Percentiles rank a stretch among this genome's conserved stretches.
Conservation (phyloP, 805 yeast genomes). For the Teunomyces atbi region DNA sequence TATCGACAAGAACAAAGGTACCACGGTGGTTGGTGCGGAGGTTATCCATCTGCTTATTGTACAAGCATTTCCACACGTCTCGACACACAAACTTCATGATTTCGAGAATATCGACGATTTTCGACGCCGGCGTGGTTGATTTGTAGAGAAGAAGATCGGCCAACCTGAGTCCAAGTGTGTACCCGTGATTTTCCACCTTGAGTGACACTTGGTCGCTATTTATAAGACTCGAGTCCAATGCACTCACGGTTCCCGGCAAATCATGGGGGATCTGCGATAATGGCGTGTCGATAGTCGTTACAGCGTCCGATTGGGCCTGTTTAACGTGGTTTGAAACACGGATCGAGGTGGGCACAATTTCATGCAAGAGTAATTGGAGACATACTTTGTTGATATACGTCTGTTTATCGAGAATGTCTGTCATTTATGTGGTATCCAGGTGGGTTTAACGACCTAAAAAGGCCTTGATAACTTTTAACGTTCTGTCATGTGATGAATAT, state of each 20-base stretch:
- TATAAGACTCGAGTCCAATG: conserved; percentile 34
- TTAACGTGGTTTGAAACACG: conserved; percentile 43
- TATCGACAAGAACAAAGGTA: conserved; percentile 76
- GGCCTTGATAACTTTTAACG: neutral
- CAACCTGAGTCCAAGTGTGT: conserved; percentile 58
- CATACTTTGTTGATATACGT: conserved; percentile 53
- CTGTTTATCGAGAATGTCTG: conserved; percentile 20
- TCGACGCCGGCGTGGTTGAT: conserved; percentile 34
- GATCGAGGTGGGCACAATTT: conserved; percentile 70
- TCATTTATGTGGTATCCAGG: conserved; percentile 7
- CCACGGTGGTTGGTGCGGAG: conserved; percentile 89
- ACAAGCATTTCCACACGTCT: conserved; percentile 82
- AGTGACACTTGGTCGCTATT: conserved; percentile 50
- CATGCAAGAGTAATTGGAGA: conserved; percentile 67
- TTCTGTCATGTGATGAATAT: neutral
- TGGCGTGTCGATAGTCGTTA: conserved; percentile 25
- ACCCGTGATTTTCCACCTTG: conserved; percentile 71
- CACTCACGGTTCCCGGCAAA: conserved; percentile 43
- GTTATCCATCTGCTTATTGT: conserved; percentile 86
- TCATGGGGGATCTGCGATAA: conserved; percentile 31
- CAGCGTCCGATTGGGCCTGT: neutral
- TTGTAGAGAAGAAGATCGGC: conserved; percentile 48
- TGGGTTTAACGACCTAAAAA: neutral
- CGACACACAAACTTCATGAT: conserved; percentile 91
- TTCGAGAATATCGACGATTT: conserved; percentile 65